Base-by-base conservation (phyloP, 148 eudicot species). In the Vaccinium myrtillus region DNA sequence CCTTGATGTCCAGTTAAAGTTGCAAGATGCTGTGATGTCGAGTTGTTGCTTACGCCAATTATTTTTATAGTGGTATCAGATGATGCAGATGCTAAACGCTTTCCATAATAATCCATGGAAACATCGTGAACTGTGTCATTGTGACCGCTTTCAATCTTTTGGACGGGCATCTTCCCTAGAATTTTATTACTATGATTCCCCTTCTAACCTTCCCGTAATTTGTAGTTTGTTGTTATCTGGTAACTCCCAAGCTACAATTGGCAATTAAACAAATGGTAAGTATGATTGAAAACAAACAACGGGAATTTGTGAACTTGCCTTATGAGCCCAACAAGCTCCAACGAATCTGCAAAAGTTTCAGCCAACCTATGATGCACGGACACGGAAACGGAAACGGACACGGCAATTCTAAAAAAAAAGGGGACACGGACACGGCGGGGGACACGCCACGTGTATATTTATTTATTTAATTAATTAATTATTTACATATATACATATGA, bases 81-180 rank as follows among this genome's bases (percentile, higher is more conserved):
- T 32, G 98, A 94, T 65, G 94, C 96, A 36, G 92, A 92, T 25
- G 98, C 98, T 56, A 95, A 88, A 70, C 98, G 94, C 80, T 95
- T 95, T 32, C 98, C 98, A 54, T 95, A 95, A 84, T 94, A 95
- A 84, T 95, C 98, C 98, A 95, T 95, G 86, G 94, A 89, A 56
- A 93, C 98, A 89, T 95, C 98, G 80, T 95, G 98, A 79, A 95
- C 94, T 50, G 91, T 89, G 84, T 95, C 98, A 75, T 23, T 87
- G 87, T 95, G 98, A 77, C 98, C 98, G 13, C 95, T 92, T 90
- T 94, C 98, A 54, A 94, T 90, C 91, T 94, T 95, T 79, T 94
- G 98, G 71, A 90, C 94, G 46, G 98, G 92, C 98, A 95, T 95
- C 81, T 85, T 93, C 18, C 73, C 85, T 25, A 70, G 50, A 51